A percentile compares a stretch with the other conserved stretches of the same genome.
Conservation (phyloP, 352 stramenopile species). For the Stramenopiles sp. region DNA sequence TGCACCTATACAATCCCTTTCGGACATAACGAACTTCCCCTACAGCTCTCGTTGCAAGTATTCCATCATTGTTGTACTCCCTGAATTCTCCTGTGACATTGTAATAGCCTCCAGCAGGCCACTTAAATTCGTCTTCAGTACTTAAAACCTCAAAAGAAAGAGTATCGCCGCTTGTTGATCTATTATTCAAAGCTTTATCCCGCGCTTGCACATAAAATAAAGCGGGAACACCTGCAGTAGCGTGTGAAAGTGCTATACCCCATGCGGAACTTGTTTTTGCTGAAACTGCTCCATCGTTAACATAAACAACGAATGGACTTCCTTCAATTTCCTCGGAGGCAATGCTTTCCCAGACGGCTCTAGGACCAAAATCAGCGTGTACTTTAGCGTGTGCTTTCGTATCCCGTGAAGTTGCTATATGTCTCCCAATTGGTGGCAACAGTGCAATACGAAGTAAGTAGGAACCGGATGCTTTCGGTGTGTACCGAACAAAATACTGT, state of each 20-base stretch:
- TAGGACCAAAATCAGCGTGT: not conserved
- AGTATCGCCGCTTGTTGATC: not conserved
- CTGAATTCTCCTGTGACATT: not conserved
- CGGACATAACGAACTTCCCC: not conserved
- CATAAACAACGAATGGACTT: not conserved
- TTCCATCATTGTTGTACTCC: not conserved
- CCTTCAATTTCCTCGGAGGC: not conserved
- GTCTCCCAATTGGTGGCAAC: not conserved
- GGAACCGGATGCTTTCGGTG: not conserved
- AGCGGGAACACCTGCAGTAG: not conserved
- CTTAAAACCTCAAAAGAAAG: not conserved
- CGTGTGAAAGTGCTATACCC: not conserved
- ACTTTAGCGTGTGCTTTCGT: not conserved
- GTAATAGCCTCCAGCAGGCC: not conserved
- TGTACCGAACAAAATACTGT: not conserved
- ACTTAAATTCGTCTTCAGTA: not conserved
- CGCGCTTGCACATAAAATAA: not conserved
- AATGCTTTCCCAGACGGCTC: not conserved
- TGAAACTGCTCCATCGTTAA: not conserved
- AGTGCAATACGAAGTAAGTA: not conserved
- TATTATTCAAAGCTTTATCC: not conserved
- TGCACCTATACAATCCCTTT: not conserved
- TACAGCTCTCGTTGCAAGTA: not conserved
- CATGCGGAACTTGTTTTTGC: not conserved
- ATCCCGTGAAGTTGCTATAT: not conserved